These are phyloP conservation scores for Bassia scoparia DNA, from an alignment of 148 eudicot species.

Conservation along the genomic window DNA sequence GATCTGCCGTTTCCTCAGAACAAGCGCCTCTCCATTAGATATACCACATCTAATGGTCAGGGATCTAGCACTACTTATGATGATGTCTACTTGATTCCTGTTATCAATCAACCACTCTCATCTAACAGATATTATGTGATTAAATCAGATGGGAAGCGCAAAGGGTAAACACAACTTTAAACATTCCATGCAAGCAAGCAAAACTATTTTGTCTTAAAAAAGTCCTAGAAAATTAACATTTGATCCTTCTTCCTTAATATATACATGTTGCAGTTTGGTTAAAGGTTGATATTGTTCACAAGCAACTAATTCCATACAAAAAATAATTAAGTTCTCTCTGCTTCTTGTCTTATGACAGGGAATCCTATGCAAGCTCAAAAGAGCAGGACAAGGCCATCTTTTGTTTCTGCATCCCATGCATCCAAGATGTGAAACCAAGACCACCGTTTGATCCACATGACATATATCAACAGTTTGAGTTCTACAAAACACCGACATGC, in stretches of 20 bases:
- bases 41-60: not conserved
- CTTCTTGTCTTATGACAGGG: conserved; percentile 7
- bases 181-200: too few species aligned
- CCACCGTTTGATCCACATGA: conserved; percentile 54
- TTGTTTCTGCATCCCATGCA: conserved; percentile 35
- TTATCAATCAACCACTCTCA: conserved; percentile 26
- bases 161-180: conserved; percentile 18
- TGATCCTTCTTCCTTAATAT: too few species aligned
- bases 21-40: conserved; percentile 17
- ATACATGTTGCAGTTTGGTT: too few species aligned
- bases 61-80: not conserved
- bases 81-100: conserved; percentile 23
- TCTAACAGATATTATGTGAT: conserved; percentile 28
- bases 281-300: too few species aligned
- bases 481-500: conserved; percentile 26
- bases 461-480: conserved; percentile 61
- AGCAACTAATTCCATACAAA: too few species aligned
- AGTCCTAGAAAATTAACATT: too few species aligned
- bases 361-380: conserved; percentile 31
- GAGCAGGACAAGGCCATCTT: conserved; percentile 47
- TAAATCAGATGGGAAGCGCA: conserved; percentile 19
- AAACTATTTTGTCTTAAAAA: too few species aligned
- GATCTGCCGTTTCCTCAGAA: conserved; percentile 35
- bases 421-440: conserved; percentile 46
- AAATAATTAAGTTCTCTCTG: not conserved